Conservation (phyloP, 225 moss, liverwort and hornwort species). For the Climacium dendroides region DNA sequence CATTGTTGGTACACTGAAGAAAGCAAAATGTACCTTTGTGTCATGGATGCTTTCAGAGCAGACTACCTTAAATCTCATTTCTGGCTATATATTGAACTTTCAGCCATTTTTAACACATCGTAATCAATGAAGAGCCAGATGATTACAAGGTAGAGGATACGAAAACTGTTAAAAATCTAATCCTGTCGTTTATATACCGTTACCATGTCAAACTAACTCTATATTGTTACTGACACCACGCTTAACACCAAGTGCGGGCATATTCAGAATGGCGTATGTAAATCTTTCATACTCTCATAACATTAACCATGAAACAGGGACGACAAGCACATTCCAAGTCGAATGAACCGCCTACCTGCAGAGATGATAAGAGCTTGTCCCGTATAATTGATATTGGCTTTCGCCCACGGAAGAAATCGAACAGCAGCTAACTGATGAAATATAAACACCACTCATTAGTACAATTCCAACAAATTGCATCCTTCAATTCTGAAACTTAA, state of each 20-base stretch:
- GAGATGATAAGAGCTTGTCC: slow-evolving; percentile 73
- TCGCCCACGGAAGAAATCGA: slow-evolving; percentile 68
- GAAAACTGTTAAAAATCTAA: background rate
- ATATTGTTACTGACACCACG: too few relatives aligned
- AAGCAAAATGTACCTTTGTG: too few relatives aligned
- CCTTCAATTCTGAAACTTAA: background rate
- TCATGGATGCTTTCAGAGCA: too few relatives aligned
- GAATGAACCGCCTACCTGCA: slow-evolving; percentile 20
- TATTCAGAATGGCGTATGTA: background rate
- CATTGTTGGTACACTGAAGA: too few relatives aligned
- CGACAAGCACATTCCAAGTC: background rate
- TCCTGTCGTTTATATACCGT: too few relatives aligned
- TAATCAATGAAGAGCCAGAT: background rate
- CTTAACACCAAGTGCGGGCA: background rate
- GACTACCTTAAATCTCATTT: background rate
- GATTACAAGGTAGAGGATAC: background rate
- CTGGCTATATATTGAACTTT: background rate
- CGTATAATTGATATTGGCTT: slow-evolving; percentile 65
- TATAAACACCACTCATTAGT: background rate
- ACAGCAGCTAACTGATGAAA: slow-evolving; percentile 46
- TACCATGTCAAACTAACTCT: too few relatives aligned
- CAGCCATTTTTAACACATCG: background rate
- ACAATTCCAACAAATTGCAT: background rate
- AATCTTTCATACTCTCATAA: background rate
- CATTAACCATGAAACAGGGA: background rate